Evolutionary conservation across 805 yeast genomes (phyloP), one percentile per base, ranked within the genome.

Genomic region (Brettanomyces naardenensis): DNA sequence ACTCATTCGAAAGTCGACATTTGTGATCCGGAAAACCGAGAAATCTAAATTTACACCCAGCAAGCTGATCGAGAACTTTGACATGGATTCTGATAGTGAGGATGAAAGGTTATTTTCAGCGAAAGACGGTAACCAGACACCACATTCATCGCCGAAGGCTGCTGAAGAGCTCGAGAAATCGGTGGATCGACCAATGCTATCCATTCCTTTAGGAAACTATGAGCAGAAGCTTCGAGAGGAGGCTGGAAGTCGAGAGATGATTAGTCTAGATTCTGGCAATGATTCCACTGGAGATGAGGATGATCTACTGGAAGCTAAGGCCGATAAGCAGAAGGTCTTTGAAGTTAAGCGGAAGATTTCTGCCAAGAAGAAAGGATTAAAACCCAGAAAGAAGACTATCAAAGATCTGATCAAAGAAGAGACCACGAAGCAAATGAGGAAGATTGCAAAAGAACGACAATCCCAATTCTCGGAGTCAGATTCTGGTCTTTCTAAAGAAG

Each of bases 31-130:
- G 35, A 49, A 44, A 30, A 44, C 44, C 28, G 39, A 47, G 23
- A 27, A 39, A 10, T 41, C 46, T 10, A 52, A 49, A 22, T 56
- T 55, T 28, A 41, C 42, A 18, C 49, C 51, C 13, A 33, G 38
- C 6, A 48, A 45, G 18, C 36, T 56, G 11, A 37, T 56, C 19
- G 45, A 47, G 10, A 38, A 37, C 10, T 53, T 53, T 31, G 44
- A 40, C 10, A 37, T 43, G 9, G 50, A 46, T 9, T 42, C 45
- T 4, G 53, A 49, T 7, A 49, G 45, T 13, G 28, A 31, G 11
- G 20, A 17, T 18, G 39, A 32, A 4, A 23, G 17, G 9, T 19
- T 47, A 4, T 47, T 48, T 20, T 46, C 56, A 1, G 39, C 14
- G 5, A 20, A 27, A 6, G 19, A n/a, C 3, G 14, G 29, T 3